Base-by-base conservation (phyloP, 805 yeast species). In the Cyberlindnera petersonii region DNA sequence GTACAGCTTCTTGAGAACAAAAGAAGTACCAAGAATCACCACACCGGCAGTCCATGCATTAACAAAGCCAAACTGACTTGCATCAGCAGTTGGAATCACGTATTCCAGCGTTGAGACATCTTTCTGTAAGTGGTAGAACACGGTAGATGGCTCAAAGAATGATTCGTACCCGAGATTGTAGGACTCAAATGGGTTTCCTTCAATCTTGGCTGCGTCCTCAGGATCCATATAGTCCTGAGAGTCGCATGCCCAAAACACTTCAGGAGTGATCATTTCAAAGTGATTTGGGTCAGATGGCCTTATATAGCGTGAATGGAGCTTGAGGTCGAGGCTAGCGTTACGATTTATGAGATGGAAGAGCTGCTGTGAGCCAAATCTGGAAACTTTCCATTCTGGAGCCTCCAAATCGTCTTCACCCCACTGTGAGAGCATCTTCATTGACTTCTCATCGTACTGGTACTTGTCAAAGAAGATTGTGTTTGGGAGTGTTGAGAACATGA, bases 381-480 rank as follows among this genome's bases (percentile, higher is more conserved):
- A 42, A 7, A 64, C 62, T 21, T 60, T 59, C 68, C 77, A 78
- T 24, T 61, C 69, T 5, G 84, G 84, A 24, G 68, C 65, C 47
- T 77, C 84, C 18, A 77, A 57, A 49, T 78, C 79, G n/a, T 67
- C 60, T 37, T 73, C 76, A 4, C 82, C 82, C 70, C 72, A 72
- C 1, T 69, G 54, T 3, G 61, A 63, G 2, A 70, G 24, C 13
- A 74, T 59, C n/a, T 55, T 46, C 29, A 42, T 40, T 17, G 20
- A 37, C n/a, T 59, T 50, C 18, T 59, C 63, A 23, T 65, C 55
- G 18, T 74, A 65, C 52, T 78, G 80, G 52, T 74, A 77, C 50
- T 63, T 63, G 58, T 77, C 83, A n/a, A 76, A 63, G 49, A 78
- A 75, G 16, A 77, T 39, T 14, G 62, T 59, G 5, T 58, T 55